Evolutionary conservation across 176 grass and related monocot genomes (phyloP).

Genomic region (Alloteropsis semialata): DNA sequence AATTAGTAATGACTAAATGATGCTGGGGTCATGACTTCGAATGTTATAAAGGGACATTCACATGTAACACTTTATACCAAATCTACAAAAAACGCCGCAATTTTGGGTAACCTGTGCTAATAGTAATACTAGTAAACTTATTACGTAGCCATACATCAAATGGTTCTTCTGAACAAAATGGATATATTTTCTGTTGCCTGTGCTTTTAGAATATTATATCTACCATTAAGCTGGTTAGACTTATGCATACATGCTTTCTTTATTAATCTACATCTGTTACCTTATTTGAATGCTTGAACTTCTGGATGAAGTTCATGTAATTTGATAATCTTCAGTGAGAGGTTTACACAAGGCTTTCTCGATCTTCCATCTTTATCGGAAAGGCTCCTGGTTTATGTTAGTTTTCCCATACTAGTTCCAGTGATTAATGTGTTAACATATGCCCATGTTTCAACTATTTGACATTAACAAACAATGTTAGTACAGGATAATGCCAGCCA

Average conservation of each 20-base stretch:
- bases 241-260: neutral
- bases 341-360: neutral
- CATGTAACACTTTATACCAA: neutral
- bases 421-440: neutral
- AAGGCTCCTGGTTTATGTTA: neutral
- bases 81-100: neutral
- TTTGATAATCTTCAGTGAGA: neutral
- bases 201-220: neutral
- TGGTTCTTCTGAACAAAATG: neutral
- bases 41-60: neutral
- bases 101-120: neutral
- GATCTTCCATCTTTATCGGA: neutral
- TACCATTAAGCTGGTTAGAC: neutral
- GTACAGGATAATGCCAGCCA: neutral
- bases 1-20: neutral
- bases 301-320: neutral
- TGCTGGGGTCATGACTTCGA: neutral
- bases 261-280: neutral
- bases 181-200: neutral
- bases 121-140: neutral
- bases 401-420: neutral
- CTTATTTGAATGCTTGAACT: neutral
- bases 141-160: neutral
- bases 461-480: neutral
- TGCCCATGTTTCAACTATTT: neutral